Evolutionary conservation across 768 basidiomycete species (phyloP), one percentile per base, ranked within the genome.

Genomic region (Amanita rimosa): DNA sequence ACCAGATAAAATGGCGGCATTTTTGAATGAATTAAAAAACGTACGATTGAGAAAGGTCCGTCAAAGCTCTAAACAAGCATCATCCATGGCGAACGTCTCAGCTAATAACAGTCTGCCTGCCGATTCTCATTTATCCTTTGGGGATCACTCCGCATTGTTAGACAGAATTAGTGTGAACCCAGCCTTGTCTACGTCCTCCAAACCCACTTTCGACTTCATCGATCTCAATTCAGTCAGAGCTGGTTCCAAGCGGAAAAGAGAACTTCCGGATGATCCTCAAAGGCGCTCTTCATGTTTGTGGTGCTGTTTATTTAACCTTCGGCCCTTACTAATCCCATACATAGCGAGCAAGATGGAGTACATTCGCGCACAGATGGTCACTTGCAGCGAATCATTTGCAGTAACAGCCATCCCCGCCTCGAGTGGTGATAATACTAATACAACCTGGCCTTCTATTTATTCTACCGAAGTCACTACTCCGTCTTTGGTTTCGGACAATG

Each of bases 1-100:
- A 0, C 73, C 81, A 2, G 87, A 89, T 52, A 85, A 89, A 60
- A 87, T 90, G 83, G 83, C 82, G 0, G 85, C 81, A 1, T 90
- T 90, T 57, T 62, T 90, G 53, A 79, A 66, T 5, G 87, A 90
- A 61, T 79, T 90, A 72, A 89, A 87, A 69, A 82, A 75, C 1
- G 83, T 79, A 21, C 70, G 81, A 42, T 57, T 90, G 44, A 73
- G 75, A 53, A 85, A 76, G 60, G 77, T 83, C 0, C 62, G 63
- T 35, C 60, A 62, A 41, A 17, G 27, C 6, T 35, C 27, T 16
- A 26, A 44, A 34, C 31, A 37, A n/a, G 31, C 26, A 17, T 17
- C 16, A 16, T 31, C 41, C 1, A 19, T 26, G 41, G 19, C 26
- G 34, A 21, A 40, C 24, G 8, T 40, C 14, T 39, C 51, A 38